These are phyloP conservation scores for Trichothecium roseum DNA, from an alignment of 2,329 filamentous ascomycete species.

Conservation along the genomic window DNA sequence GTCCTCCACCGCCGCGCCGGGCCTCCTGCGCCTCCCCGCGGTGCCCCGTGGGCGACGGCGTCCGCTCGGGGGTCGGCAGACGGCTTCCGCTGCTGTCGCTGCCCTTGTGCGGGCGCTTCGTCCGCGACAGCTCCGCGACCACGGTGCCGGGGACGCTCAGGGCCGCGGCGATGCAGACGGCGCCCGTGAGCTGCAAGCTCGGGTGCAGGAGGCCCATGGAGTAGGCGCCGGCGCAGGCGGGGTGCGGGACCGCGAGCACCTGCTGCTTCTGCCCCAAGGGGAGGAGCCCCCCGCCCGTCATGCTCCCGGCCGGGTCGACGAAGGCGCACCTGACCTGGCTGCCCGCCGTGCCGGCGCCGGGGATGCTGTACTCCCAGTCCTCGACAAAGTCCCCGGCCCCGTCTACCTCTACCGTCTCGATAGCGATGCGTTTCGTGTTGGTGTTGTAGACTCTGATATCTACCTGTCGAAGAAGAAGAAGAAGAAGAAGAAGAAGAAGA, in stretches of 20 bases:
- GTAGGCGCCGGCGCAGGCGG: conserved; percentile 26
- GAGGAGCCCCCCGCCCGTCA: conserved; percentile 43
- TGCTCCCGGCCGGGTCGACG: conserved; percentile 46
- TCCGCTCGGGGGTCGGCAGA: conserved; percentile 9
- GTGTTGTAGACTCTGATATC: conserved; percentile 45
- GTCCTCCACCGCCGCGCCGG: background rate
- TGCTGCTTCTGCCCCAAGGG: conserved; percentile 44
- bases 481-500: too few species aligned
- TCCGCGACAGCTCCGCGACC: conserved; percentile 10
- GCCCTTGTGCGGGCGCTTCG: conserved; percentile 1
- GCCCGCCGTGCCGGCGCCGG: conserved; percentile 44
- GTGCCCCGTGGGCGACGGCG: conserved; percentile 10
- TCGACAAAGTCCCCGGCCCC: conserved; percentile 33
- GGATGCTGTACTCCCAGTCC: conserved; percentile 43
- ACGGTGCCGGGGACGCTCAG: conserved; percentile 31
- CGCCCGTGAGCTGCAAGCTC: conserved; percentile 41
- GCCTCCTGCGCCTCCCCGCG: background rate
- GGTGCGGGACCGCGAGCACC: conserved; percentile 26
- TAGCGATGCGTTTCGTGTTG: conserved; percentile 47
- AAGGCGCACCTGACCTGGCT: conserved; percentile 49
- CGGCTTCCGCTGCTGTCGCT: too few species aligned
- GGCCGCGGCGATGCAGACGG: conserved; percentile 34
- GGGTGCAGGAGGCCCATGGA: conserved; percentile 41
- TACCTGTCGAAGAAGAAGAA: conserved; percentile 10
- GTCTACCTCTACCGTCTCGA: conserved; percentile 40